Base-by-base conservation (phyloP, 805 yeast species). In the Candida morakotiae region DNA sequence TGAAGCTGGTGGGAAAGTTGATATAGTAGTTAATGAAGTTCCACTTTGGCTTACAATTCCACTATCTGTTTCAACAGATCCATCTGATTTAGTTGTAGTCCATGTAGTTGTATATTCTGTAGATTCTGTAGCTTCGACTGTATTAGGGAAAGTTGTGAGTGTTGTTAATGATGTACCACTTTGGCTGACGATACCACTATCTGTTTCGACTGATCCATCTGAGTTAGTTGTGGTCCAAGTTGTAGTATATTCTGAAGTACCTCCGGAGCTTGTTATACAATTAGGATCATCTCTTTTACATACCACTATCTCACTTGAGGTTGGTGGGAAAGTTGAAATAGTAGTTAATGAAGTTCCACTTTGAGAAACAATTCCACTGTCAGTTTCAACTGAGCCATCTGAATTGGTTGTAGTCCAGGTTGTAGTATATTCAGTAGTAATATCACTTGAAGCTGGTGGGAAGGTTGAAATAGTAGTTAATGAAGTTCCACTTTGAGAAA, bases 151-250 rank as follows among this genome's bases (percentile, higher is more conserved):
- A 5, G 37, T 34, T 6, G 27, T 16, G 11, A 34, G 4, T 19
- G 30, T 34, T 13, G 31, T 20, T 13, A 24, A 28, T 20, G 21
- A 7, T 4, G 31, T 21, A 18, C 36, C 36, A 33, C 18, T n/a
- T 15, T 17, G 24, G 4, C 30, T 22, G 17, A 44, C 49, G 11
- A 37, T 48, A 28, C 51, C 54, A 15, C 53, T 42, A 9, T 41
- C 43, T 10, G 49, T 50, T 9, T 37, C 28, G 14, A 29, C 34
- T 26, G 26, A 19, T 9, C 50, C 49, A 21, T 40, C 37, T 9
- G 44, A 3, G 16, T 29, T 35, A 20, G 49, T 41, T 17, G 44
- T 42, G 7, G 43, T 35, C 32, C 41, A 39, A n/a, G 49, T 42
- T 11, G 26, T 19, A 13, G 31, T 30, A 9, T 13, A 35, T 29